Conservation (phyloP, 768 basidiomycete species). For the Agaricus bisporus region DNA sequence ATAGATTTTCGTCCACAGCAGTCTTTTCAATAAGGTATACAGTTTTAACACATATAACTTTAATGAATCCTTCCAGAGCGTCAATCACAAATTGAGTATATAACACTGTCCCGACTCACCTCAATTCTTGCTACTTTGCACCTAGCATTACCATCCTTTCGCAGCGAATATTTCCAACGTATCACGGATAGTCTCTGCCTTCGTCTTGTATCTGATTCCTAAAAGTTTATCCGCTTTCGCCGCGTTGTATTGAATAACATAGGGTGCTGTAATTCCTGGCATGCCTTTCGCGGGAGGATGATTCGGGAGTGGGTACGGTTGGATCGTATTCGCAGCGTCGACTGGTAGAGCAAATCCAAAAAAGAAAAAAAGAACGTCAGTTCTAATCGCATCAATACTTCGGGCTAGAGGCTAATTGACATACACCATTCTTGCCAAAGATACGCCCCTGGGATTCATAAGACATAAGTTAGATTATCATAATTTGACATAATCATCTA, state of each 20-base stretch:
- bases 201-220: constrained; percentile 23
- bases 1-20: no score
- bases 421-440: constrained; percentile 31
- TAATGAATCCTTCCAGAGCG: no score
- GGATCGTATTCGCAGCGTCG: constrained; percentile 24
- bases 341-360: constrained; percentile 14
- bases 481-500: neutral
- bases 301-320: constrained; percentile 19
- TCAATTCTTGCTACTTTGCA: no score
- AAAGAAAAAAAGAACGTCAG: neutral
- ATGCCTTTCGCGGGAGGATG: constrained; percentile 20
- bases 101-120: no score
- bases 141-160: constrained; percentile 22
- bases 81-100: no score
- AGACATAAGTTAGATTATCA: neutral
- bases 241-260: constrained; percentile 19
- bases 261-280: constrained; percentile 19
- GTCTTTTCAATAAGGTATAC: no score
- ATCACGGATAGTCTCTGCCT: constrained; percentile 25
- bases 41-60: no score
- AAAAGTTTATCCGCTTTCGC: constrained; percentile 24
- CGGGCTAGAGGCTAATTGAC: constrained; percentile 9
- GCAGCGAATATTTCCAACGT: constrained; percentile 24
- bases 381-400: neutral
- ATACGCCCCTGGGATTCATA: constrained; percentile 11